Base-by-base conservation (phyloP, 352 stramenopile genomes). In the Globisporangium cylindrosporum region DNA sequence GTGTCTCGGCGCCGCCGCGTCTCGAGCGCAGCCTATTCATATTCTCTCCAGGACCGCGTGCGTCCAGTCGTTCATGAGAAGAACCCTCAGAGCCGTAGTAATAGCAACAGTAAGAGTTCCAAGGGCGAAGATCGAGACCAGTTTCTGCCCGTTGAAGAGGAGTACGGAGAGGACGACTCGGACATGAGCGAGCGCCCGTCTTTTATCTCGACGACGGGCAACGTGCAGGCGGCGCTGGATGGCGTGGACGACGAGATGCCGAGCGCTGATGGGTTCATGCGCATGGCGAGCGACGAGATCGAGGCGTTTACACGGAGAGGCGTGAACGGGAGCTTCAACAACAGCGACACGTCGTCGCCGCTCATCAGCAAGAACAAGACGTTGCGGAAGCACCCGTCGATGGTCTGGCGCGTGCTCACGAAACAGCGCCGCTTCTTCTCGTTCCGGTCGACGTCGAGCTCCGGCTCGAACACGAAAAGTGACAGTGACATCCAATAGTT, bases 211-310 rank as follows among this genome's bases (percentile, higher is more conserved):
- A 94, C 83, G 3, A 80, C 91, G 43, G 82, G 84, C 15, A 49
- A 49, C 53, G 77, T 66, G 20, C 46, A 64, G 8, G 66, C 58
- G 20, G 66, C 59, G n/a, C 25, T 46, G 25, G 62, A 51, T 4
- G 55, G 27, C 29, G 58, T 69, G 10, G 59, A 56, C 4, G 68
- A 74, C 12, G 81, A 78, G 22, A 73, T 74, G 24, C 81, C 78
- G 9, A 95, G 82, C 57, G 81, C 85, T 12, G 88, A 95, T 53
- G 79, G 78, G 18, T 95, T 81, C 73, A 95, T 95, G 83, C 81
- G 87, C 18, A 75, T 93, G 25, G 88, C 88, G 32, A 90, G 73
- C 54, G 72, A 77, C 15, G 81, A 84, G 65, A 79, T 92, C 57
- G 80, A 84, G 41, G 77, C 67, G 49, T 70, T 22, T 34, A 49